A percentile compares a stretch with the other conserved stretches of the same genome.
These are phyloP conservation scores for Erucastrum elatum DNA, from an alignment of 345 rosid genomes.

Conservation along the genomic window DNA sequence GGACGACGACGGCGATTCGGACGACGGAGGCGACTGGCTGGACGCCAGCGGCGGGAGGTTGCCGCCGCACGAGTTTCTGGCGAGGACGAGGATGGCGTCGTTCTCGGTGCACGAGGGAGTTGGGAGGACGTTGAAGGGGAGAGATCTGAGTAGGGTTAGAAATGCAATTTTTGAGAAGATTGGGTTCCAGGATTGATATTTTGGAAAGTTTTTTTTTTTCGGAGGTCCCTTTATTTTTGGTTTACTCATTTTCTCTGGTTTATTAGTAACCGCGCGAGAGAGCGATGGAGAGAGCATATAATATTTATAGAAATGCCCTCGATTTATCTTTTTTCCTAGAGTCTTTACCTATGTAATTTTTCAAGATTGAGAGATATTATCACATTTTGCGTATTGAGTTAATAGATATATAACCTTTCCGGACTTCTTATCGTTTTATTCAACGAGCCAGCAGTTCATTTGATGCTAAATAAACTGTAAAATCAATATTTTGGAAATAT, in stretches of 20 bases:
- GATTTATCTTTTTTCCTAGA: slow-evolving; percentile 6
- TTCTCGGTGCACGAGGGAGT: slow-evolving; percentile 42
- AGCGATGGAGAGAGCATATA: slow-evolving; percentile 33
- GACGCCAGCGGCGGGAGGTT: not conserved
- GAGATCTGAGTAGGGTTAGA: slow-evolving; percentile 39
- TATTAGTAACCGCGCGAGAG: slow-evolving; percentile 18
- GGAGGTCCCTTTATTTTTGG: slow-evolving; percentile 11
- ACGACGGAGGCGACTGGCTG: not conserved
- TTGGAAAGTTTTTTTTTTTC: not conserved
- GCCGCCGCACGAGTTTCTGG: slow-evolving; percentile 43
- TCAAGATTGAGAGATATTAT: not conserved
- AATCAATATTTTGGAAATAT: not conserved
- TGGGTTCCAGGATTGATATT: slow-evolving; percentile 34
- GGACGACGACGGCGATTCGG: not conserved
- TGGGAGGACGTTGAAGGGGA: slow-evolving; percentile 39
- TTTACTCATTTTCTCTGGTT: slow-evolving; percentile 16
- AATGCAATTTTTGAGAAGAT: slow-evolving; percentile 40
- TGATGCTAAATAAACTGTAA: not conserved
- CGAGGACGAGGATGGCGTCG: slow-evolving; percentile 40
- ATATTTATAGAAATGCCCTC: slow-evolving; percentile 39
- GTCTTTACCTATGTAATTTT: slow-evolving; percentile 30
- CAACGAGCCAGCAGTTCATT: not conserved
- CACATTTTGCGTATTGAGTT: slow-evolving; percentile 16
- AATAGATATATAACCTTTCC: slow-evolving; percentile 21
- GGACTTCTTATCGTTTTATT: not conserved